Evolutionary conservation across 192 early-diverging fungal genomes (phyloP), one percentile per base, ranked within the genome.

Genomic region (Backusella tuberculispora): DNA sequence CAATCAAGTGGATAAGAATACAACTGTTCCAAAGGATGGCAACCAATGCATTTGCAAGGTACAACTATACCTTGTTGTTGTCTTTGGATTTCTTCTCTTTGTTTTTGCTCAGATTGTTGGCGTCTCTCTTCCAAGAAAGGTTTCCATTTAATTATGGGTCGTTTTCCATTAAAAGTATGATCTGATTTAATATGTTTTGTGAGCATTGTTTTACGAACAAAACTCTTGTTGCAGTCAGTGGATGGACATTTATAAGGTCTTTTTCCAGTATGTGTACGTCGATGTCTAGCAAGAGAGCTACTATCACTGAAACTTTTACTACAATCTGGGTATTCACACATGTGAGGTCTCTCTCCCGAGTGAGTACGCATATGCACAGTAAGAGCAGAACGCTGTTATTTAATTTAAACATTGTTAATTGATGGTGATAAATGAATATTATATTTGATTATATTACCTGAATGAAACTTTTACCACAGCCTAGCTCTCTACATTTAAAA

Each of bases 391-490:
- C 91, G 86, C 85, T 60, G 19, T 53, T 48, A n/a, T 6, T 19
- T 21, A 26, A 9, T 60, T 60, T 5, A 12, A 60, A 19, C 12
- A 92, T 74, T 65, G 34, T 34, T 34, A 34, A 34, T 34, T 34
- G 29, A 34, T 34, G 2, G 29, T 34, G 29, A 34, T 34, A 34
- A 34, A 56, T 0, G 43, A 19, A 21, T 19, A 9, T 26, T 7
- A 41, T 5, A 29, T 6, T 42, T 19, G 6, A 15, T 5, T 47
- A 38, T 38, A 2, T n/a, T 73, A 83, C 81, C 78, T 83, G 91
- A 76, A 95, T 93, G 73, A 95, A 95, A 40, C 90, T 83, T 84
- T 95, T 95, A 77, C 84, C 86, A 74, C 93, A 95, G 56, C 80
- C 86, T 26, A 73, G 60, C 66, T 88, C 85, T 21, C 45, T 72